Evolutionary conservation across 2,329 filamentous ascomycete species (phyloP).

Genomic region (Talaromyces sp.): DNA sequence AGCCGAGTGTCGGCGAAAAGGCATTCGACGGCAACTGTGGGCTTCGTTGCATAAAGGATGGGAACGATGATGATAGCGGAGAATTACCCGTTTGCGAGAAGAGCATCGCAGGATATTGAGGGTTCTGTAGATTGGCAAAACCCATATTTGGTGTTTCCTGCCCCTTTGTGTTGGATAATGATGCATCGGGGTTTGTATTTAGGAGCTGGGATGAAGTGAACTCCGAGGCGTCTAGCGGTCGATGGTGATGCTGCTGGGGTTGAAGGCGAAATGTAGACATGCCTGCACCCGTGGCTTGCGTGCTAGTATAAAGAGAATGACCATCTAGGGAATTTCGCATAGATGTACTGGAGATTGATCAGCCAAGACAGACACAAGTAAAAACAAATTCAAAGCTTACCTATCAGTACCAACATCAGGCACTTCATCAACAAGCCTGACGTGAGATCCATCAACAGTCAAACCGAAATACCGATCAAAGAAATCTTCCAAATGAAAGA

Average conservation of each 20-base stretch:
- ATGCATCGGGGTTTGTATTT: not conserved
- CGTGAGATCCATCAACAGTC: constrained; percentile 68
- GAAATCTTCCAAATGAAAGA: constrained; percentile 83
- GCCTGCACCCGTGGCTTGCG: constrained; percentile 6
- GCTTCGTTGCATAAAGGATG: constrained; percentile 1
- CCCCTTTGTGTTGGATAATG: not conserved
- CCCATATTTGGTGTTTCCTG: not conserved
- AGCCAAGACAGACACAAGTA: not conserved
- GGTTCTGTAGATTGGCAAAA: constrained; percentile 14
- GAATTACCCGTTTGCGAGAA: constrained; percentile 11
- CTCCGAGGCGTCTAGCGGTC: not conserved
- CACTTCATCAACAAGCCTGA: constrained; percentile 64
- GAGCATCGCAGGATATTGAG: constrained; percentile 10
- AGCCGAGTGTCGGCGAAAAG: constrained; percentile 38
- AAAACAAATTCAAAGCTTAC: constrained; percentile 27
- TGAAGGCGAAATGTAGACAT: constrained; percentile 10
- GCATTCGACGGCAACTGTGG: constrained; percentile 17
- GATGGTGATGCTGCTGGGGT: constrained; percentile 4
- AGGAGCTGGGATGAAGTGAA: not conserved
- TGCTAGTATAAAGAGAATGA: constrained; percentile 11
- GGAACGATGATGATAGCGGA: constrained; percentile 7
- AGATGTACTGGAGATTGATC: constrained; percentile 7
- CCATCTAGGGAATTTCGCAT: constrained; percentile 9
- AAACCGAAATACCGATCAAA: constrained; percentile 75
- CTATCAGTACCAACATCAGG: constrained; percentile 55